Base-by-base conservation (phyloP, 2,329 filamentous ascomycete species). In the Curvularia hawaiiensis region DNA sequence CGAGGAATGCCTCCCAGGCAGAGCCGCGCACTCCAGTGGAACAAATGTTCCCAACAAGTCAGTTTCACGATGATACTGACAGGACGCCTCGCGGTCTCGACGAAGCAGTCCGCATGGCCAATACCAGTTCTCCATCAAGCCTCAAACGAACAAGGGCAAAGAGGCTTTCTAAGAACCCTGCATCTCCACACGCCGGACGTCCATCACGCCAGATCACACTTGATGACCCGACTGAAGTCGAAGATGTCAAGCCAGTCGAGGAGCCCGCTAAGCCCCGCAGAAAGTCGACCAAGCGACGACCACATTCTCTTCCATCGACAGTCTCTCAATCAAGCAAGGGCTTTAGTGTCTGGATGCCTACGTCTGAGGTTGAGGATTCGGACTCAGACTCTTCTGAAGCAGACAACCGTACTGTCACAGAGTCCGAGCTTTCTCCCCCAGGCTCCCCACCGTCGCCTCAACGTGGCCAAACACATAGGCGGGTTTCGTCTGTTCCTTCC, bases 321-420 rank as follows among this genome's bases (percentile, higher is more conserved):
- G 52, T 71, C 47, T 69, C 70, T 50, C 41, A 28, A 3, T 64
- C 66, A 60, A 72, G 72, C 54, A 78, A 78, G 61, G 77, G 76
- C 46, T 82, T 79, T 66, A 80, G 76, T 50, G 80, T 83, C 12
- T 83, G 80, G 80, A 73, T 82, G 67, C 80, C 80, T 26, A 68
- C 74, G 3, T 78, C 78, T 4, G 75, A 78, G 40, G 60, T 69
- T 10, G 67, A 76, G 8, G 57, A 68, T 48, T 75, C 70, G 6
- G 73, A 75, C 47, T 58, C 55, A 24, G 55, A 58, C 24, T 33
- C 43, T 56, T 73, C 70, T 40, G 71, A 74, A 22, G 68, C 73
- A 24, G 73, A 73, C 52, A 60, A 67, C 4, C 56, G 60, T 4
- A 66, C 65, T 41, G 50, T 64, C 9, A 62, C 63, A 31, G 63